Base-by-base conservation (phyloP, 257 asterid species). In the Ilex aquifolium region DNA sequence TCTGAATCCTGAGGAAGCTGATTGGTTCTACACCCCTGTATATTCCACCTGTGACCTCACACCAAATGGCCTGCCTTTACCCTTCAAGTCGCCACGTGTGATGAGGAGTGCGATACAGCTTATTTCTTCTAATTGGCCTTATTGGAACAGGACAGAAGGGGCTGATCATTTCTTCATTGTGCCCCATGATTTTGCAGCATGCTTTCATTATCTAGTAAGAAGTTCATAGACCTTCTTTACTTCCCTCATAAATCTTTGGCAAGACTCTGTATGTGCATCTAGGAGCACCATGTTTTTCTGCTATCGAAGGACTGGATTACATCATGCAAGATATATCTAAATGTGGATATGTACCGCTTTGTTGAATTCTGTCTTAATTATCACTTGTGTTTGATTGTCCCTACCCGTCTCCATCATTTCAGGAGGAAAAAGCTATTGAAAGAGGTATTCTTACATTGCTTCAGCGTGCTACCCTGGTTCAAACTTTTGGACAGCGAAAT, bases 401-500 rank as follows among this genome's bases (percentile, higher is more conserved):
- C n/a, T 4, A 3, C 10, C 10, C 3, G 3, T 46, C 10, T 13
- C 64, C 2, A 52, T 9, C 51, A 32, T 56, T 76, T 72, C 81
- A 91, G 98, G 98, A 91, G 81, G 95, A 86, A 75, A 91, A 82
- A 71, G 96, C 98, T 56, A 88, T 91, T 56, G 94, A 82, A 76
- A 88, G 95, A 78, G 97, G 97, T 31, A 85, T 91, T 67, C 97
- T 85, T 64, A 73, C 77, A 13, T 56, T 90, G 76, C 95, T 90
- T 64, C 85, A 76, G 67, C 90, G 89, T 7, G 88, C 97, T 62
- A 88, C 96, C 27, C 76, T 90, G 84, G 96, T 88, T 69, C 96
- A 90, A 72, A 90, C 97, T 12, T 91, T 91, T 67, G 97, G 97
- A 66, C 96, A 91, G 44, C 76, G 85, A 56, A 91, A 91, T 58